A percentile compares a stretch with the other conserved stretches of the same genome.
phyloP scores from a whole-genome alignment of 2,329 filamentous ascomycete species.

The Pseudogymnoascus sp. region DNA sequence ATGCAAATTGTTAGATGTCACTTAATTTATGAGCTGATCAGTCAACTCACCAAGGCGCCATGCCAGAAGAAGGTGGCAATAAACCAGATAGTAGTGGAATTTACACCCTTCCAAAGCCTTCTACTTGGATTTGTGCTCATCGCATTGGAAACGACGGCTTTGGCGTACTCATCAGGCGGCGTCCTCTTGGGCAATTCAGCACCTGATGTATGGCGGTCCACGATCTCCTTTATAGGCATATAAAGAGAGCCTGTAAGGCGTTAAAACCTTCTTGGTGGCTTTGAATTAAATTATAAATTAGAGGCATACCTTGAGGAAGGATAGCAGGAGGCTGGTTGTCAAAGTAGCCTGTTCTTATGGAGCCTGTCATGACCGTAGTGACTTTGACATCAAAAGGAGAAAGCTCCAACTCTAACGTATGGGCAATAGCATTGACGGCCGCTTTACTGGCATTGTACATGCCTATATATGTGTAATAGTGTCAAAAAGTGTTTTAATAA shows the following conservation, averaged over 20 bases:
- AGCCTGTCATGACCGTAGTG: conserved; percentile 19
- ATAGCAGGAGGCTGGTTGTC: conserved; percentile 15
- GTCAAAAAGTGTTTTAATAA: conserved; percentile 13
- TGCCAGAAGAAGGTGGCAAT: conserved; percentile 17
- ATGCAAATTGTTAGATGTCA: background rate
- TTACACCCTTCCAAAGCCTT: conserved; percentile 19
- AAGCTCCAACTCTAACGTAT: conserved; percentile 20
- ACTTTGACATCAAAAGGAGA: conserved; percentile 20
- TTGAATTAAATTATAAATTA: background rate
- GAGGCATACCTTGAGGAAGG: conserved; percentile 12
- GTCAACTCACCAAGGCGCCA: conserved; percentile 17
- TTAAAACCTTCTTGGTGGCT: background rate
- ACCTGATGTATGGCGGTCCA: conserved; percentile 16
- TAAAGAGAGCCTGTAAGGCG: conserved; percentile 16
- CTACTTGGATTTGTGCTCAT: conserved; percentile 19
- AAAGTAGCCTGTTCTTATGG: conserved; percentile 20
- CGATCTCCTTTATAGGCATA: conserved; percentile 16
- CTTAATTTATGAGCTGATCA: background rate
- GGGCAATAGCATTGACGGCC: conserved; percentile 16
- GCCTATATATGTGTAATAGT: conserved; percentile 9
- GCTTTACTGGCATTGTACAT: conserved; percentile 24
- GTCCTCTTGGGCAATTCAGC: background rate
- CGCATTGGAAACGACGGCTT: conserved; percentile 20
- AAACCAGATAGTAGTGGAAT: conserved; percentile 16
- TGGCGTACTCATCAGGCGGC: conserved; percentile 17